Percentiles rank a stretch among this genome's conserved stretches.
Evolutionary conservation across 1,139 yeast genomes (phyloP).

Genomic region (Wickerhamomyces sp.): DNA sequence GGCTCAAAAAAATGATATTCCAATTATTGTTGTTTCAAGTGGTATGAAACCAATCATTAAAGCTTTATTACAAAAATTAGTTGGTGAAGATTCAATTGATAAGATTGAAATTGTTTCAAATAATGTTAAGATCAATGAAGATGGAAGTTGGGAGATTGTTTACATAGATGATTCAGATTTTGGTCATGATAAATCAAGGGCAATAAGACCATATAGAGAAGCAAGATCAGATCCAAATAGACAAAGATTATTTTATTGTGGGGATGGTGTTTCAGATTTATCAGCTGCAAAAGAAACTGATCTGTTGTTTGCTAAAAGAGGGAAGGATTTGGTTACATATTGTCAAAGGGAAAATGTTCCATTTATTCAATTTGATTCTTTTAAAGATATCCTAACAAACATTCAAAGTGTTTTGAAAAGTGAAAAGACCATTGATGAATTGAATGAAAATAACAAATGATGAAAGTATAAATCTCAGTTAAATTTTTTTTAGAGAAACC

Average conservation of each 20-base stretch:
- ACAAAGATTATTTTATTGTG: conserved; percentile 75
- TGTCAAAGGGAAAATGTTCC: conserved; percentile 80
- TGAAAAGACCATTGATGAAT: conserved; percentile 35
- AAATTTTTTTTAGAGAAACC: no score
- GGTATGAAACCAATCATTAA: conserved; percentile 92
- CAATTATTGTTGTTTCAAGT: conserved; percentile 75
- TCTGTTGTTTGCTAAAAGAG: conserved; percentile 86
- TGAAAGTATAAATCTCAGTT: not conserved
- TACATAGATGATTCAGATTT: conserved; percentile 81
- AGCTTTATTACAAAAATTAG: conserved; percentile 65
- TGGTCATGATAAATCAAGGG: conserved; percentile 91
- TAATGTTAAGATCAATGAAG: conserved; percentile 55
- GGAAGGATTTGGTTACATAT: conserved; percentile 81
- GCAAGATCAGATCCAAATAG: conserved; percentile 34
- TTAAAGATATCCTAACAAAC: conserved; percentile 61
- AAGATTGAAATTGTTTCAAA: conserved; percentile 81
- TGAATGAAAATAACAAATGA: conserved; percentile 30
- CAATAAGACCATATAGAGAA: conserved; percentile 63
- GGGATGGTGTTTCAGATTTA: conserved; percentile 95
- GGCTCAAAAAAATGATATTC: conserved; percentile 67
- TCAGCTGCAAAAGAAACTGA: conserved; percentile 96
- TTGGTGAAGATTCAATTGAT: conserved; percentile 70
- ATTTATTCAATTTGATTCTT: conserved; percentile 74
- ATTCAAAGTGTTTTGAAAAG: conserved; percentile 44
- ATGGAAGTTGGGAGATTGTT: conserved; percentile 73